phyloP scores from a whole-genome alignment of 202 grass and related monocot genomes.

The Sporobolus alterniflorus region DNA sequence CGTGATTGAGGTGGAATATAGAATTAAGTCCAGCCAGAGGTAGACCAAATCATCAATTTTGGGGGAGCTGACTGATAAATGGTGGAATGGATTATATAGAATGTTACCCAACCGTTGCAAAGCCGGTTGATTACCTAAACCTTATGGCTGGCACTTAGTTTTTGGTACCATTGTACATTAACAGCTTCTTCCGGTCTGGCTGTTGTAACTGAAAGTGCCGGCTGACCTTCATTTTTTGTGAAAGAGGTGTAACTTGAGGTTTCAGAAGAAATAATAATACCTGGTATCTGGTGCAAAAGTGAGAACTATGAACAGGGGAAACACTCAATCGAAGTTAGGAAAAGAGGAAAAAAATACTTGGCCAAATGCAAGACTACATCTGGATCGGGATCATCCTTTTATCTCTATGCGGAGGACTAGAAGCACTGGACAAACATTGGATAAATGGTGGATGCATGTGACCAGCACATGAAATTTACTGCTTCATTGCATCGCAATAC shows the following conservation, averaged over 20 bases:
- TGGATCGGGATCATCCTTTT: no score
- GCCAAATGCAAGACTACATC: no score
- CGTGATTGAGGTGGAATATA: conserved; percentile 34
- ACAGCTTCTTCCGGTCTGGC: conserved; percentile 4
- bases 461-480: no score
- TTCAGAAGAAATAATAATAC: not conserved
- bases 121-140: conserved; percentile 21
- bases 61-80: conserved; percentile 19
- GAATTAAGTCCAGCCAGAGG: conserved; percentile 32
- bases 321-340: not conserved
- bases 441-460: no score
- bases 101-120: no score
- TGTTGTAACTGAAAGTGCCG: conserved; percentile 19
- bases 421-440: no score
- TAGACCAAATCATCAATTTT: conserved; percentile 24
- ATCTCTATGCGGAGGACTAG: not conserved
- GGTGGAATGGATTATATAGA: conserved; percentile 2
- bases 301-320: conserved; percentile 2
- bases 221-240: not conserved
- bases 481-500: no score
- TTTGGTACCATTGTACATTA: no score
- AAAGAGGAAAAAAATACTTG: not conserved
- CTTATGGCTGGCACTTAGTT: no score
- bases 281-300: not conserved
- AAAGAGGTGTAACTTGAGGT: not conserved